Evolutionary conservation across 169 alveolate genomes (phyloP), one percentile per base, ranked within the genome.

Genomic region (Eimeria necatrix): DNA sequence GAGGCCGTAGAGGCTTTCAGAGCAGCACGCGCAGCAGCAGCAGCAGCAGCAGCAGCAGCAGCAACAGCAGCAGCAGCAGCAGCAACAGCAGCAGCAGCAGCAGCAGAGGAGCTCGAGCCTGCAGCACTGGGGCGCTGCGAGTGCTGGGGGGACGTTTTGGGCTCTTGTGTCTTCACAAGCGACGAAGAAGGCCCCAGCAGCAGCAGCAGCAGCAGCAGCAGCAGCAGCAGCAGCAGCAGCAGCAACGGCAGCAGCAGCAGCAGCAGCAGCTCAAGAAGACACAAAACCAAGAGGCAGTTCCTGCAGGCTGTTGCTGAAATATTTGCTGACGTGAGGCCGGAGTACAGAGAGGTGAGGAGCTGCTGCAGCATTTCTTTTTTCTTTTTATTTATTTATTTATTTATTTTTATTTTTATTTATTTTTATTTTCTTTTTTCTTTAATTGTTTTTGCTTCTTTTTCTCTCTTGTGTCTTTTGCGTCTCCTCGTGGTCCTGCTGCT

Each of bases 81-180:
- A 56, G 2, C 68, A 18, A 3, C 68, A 10, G 2, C 68, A 56
- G 20, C 20, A 18, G 20, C 68, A 0, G 68, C 68, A 56, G 68
- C 68, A 56, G 68, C 68, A 3, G 68, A 18, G 68, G 68, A 56
- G 20, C 22, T 56, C 22, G 68, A 56, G 12, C 22, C 22, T 56
- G 68, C 68, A 56, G 68, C 68, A 14, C 68, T 56, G 68, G 68
- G 68, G 20, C 20, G 68, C 68, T 56, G 68, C 68, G 68, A 56
- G 20, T 56, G 68, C 68, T 56, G 68, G 68, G 68, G 68, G 12
- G 68, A 56, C 0, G 68, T 56, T 18, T 56, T 56, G 22, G 68
- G 20, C 68, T 14, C 22, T 56, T 10, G 22, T 14, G 68, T 56
- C 20, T 56, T 56, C 68, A 56, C 68, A 18, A 56, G 68, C 68